Evolutionary conservation across 164 flowering plant genomes (phyloP), one percentile per base, ranked within the genome.

Genomic region (Berberis thunbergii): DNA sequence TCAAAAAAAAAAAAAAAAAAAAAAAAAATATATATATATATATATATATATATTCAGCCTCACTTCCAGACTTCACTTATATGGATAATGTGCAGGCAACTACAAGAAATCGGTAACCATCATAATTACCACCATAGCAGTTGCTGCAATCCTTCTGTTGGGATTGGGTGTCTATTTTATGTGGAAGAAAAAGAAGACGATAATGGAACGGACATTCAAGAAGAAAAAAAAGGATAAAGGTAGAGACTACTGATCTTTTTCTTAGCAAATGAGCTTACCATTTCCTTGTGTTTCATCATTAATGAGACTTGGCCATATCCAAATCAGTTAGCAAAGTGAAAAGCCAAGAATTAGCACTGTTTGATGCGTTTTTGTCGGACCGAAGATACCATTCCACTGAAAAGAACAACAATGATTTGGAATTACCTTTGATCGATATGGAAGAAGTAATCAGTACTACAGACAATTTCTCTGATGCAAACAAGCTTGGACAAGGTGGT

Each of bases 401-500:
- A 12, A 45, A 59, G 41, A 52, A 60, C 44, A 67, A 54, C 4
- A 49, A 54, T 12, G 64, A 67, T 38, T 4, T 67, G 2, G 63
- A 69, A 49, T 53, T 64, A 40, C 72, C 67, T 39, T 3, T 57
- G 2, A 61, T 70, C 38, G 59, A 59, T 56, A 70, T 73, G 2
- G 52, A 40, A 26, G 62, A 59, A 5, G 9, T 76, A 45, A 62
- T 54, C 6, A 41, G 49, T 6, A 70, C 74, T 3, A 76, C 76
- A 4, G 26, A 62, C n/a, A 68, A 67, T 7, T 76, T 76, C 57
- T 48, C 61, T n/a, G 57, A 61, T 6, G 52, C 12, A n/a, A 72
- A 70, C 38, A 61, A 67, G 52, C 68, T 76, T 56, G 79, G 78
- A 46, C 62, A 70, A 64, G 79, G 76, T 45, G 76, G 79, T 13